These are phyloP conservation scores for Byssothecium circinans DNA, from an alignment of 2,329 filamentous ascomycete genomes.

Conservation along the genomic window DNA sequence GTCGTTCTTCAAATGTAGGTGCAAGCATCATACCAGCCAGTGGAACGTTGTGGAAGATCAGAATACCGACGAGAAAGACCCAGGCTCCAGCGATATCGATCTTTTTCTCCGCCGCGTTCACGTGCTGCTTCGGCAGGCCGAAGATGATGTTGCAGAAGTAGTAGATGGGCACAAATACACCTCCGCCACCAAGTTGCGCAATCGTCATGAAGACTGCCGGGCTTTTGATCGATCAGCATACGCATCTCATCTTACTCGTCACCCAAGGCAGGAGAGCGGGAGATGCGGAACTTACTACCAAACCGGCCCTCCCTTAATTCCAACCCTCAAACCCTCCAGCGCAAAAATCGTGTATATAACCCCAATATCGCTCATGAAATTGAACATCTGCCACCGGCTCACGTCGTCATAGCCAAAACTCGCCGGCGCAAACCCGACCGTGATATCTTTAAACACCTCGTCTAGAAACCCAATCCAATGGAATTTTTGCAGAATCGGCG, in stretches of 20 bases:
- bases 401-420: constrained; percentile 14
- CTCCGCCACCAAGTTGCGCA: constrained; percentile 15
- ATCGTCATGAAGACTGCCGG: constrained; percentile 6
- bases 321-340: constrained; percentile 8
- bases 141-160: constrained; percentile 9
- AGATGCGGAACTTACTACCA: constrained; percentile 10
- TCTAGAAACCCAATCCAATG: constrained; percentile 13
- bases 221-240: constrained; percentile 1
- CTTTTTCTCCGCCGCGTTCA: background rate
- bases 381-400: constrained; percentile 16
- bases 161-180: constrained; percentile 12
- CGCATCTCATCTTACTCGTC: background rate
- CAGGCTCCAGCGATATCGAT: constrained; percentile 7
- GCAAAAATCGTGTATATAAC: constrained; percentile 11
- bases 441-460: constrained; percentile 13
- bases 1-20: constrained; percentile 6
- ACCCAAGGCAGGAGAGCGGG: background rate
- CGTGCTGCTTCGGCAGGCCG: background rate
- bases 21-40: constrained; percentile 7
- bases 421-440: constrained; percentile 16
- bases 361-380: constrained; percentile 12
- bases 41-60: constrained; percentile 9
- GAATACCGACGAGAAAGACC: constrained; percentile 4
- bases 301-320: constrained; percentile 1
- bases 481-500: constrained; percentile 14